Percentiles rank a stretch among this genome's conserved stretches.
Conservation (phyloP, 1,139 yeast species). For the Yamadazyma sp. region DNA sequence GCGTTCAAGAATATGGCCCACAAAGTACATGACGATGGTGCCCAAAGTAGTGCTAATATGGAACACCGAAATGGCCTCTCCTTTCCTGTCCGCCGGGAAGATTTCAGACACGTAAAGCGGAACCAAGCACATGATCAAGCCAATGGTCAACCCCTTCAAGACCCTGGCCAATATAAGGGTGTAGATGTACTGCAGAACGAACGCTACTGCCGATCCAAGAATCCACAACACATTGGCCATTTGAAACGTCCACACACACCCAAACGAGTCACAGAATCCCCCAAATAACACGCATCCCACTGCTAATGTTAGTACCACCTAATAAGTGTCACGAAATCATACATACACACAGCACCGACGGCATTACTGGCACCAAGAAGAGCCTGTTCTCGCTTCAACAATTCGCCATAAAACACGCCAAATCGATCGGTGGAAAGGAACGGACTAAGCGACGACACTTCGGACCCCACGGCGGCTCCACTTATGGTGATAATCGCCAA, state of each 20-base stretch:
- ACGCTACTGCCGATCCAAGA: slow-evolving; percentile 24
- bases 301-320: slow-evolving; percentile 15
- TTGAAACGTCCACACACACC: slow-evolving; percentile 28
- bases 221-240: slow-evolving; percentile 29
- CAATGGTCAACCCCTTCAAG: slow-evolving; percentile 33
- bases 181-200: slow-evolving; percentile 26
- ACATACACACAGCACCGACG: slow-evolving; percentile 24
- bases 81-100: slow-evolving; percentile 23
- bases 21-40: slow-evolving; percentile 21
- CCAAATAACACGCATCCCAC: slow-evolving; percentile 37
- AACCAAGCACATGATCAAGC: slow-evolving; percentile 28
- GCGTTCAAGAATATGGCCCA: slow-evolving; percentile 21
- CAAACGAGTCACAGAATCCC: slow-evolving; percentile 28
- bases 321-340: too few species aligned
- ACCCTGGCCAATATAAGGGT: slow-evolving; percentile 29
- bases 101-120: slow-evolving; percentile 36
- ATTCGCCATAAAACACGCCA: slow-evolving; percentile 18
- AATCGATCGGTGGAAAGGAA: slow-evolving; percentile 24
- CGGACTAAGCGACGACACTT: slow-evolving; percentile 26
- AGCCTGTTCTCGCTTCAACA: slow-evolving; percentile 25
- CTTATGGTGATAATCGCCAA: slow-evolving; percentile 23
- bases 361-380: slow-evolving; percentile 29
- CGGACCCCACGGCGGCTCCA: slow-evolving; percentile 35
- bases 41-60: slow-evolving; percentile 24
- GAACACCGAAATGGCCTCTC: slow-evolving; percentile 23